Conservation (phyloP, 495 filamentous ascomycete genomes). For the Penicillium coprophilum region DNA sequence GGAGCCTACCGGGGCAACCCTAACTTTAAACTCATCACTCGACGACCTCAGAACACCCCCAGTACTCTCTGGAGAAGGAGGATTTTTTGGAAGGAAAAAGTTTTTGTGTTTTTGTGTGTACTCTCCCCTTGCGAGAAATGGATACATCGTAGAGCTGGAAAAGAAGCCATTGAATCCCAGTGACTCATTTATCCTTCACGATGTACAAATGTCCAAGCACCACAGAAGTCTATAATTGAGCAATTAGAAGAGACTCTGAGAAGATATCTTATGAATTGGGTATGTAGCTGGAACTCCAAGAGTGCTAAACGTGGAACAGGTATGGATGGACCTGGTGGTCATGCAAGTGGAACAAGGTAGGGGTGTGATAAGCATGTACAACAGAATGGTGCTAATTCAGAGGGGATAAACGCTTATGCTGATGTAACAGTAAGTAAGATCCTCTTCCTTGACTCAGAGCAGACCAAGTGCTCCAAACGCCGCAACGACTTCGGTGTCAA, state of each 20-base stretch:
- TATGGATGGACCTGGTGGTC: constrained; percentile 7
- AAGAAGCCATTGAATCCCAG: not conserved
- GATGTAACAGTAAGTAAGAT: not conserved
- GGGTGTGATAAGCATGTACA: not conserved
- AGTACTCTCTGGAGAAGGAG: not conserved
- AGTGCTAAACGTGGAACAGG: not conserved
- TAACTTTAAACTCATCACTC: not conserved
- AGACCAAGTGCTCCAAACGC: constrained; percentile 62
- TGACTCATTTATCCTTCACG: not conserved
- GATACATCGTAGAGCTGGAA: not conserved
- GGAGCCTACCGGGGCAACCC: not conserved
- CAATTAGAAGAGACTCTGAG: not conserved
- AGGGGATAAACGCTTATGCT: not conserved
- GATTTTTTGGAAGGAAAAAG: not conserved
- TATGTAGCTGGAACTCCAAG: constrained; percentile 15
- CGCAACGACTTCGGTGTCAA: constrained; percentile 74
- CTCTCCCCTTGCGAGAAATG: not conserved
- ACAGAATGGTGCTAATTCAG: not conserved
- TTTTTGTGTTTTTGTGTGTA: not conserved
- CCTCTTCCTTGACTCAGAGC: constrained; percentile 24
- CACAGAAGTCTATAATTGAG: not conserved
- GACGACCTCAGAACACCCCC: not conserved
- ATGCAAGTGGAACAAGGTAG: not conserved
- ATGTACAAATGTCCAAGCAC: not conserved
- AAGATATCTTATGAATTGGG: constrained; percentile 13